A percentile compares a stretch with the other conserved stretches of the same genome.
phyloP scores from a whole-genome alignment of 2,329 filamentous ascomycete genomes.

The Myriangium duriaei region DNA sequence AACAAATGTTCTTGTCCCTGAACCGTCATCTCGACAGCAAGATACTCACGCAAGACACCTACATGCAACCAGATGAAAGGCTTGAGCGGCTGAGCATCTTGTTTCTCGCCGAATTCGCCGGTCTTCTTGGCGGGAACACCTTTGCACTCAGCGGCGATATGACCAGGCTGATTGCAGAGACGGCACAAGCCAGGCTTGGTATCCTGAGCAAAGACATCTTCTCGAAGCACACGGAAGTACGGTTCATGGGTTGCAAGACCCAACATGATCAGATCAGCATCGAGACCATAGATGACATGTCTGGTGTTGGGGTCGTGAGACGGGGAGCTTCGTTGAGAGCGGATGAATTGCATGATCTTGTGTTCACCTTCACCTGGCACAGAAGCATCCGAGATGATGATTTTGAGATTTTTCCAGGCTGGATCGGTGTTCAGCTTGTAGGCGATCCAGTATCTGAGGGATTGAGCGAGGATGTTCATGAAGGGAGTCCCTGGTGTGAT shows the following conservation, averaged over 20 bases:
- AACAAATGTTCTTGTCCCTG: conserved; percentile 75
- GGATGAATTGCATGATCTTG: conserved; percentile 98
- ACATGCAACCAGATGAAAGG: conserved; percentile 99
- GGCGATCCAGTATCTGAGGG: conserved; percentile 89
- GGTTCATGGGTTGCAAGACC: conserved; percentile 95
- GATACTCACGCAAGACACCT: conserved; percentile 78
- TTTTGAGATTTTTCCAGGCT: conserved; percentile 87
- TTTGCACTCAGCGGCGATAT: conserved; percentile 74
- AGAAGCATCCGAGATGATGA: conserved; percentile 96
- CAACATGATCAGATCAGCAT: conserved; percentile 98
- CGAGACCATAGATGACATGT: conserved; percentile 94
- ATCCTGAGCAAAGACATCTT: conserved; percentile 92
- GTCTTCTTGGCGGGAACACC: conserved; percentile 67
- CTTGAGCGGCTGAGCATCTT: conserved; percentile 57
- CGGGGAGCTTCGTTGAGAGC: conserved; percentile 79
- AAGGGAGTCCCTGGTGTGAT: conserved; percentile 97
- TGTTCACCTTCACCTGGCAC: conserved; percentile 97
- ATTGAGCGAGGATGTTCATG: conserved; percentile 88
- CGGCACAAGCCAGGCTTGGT: conserved; percentile 70
- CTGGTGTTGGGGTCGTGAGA: conserved; percentile 93
- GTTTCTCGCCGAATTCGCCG: conserved; percentile 64
- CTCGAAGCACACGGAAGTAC: conserved; percentile 87
- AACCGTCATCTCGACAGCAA: conserved; percentile 78
- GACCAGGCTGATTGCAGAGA: conserved; percentile 83
- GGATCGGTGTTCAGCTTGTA: conserved; percentile 97